Conservation (phyloP, 2,329 filamentous ascomycete genomes). For the Daldinia sp. region DNA sequence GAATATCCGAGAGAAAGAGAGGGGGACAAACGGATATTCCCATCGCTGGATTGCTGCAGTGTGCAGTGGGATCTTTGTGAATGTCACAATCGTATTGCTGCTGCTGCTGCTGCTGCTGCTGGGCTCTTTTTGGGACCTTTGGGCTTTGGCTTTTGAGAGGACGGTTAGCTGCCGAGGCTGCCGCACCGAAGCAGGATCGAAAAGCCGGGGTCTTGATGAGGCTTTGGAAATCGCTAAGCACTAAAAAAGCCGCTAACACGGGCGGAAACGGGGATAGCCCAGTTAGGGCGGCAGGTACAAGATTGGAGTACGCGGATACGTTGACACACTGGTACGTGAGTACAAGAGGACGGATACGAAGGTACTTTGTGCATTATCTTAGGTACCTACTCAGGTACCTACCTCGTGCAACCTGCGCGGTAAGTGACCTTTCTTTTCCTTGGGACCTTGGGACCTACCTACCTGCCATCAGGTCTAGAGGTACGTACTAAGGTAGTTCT, state of each 20-base stretch:
- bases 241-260: constrained; percentile 21
- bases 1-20: background rate
- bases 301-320: constrained; percentile 6
- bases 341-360: constrained; percentile 1
- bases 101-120: too few species aligned
- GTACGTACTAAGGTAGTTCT: constrained; percentile 3
- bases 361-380: too few species aligned
- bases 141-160: background rate
- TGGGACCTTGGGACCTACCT: constrained; percentile 3
- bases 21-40: background rate
- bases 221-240: constrained; percentile 27
- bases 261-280: constrained; percentile 31
- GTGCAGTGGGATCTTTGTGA: constrained; percentile 1
- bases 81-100: constrained; percentile 9
- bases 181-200: constrained; percentile 25
- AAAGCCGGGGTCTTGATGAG: constrained; percentile 33
- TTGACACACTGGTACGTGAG: background rate
- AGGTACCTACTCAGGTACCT: background rate
- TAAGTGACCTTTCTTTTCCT: constrained; percentile 15
- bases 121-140: too few species aligned
- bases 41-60: background rate
- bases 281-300: constrained; percentile 23
- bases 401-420: constrained; percentile 8
- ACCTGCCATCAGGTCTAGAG: background rate
- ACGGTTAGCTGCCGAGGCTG: constrained; percentile 28